Evolutionary conservation across 2,329 filamentous ascomycete genomes (phyloP).

Genomic region (Aspergillus floridensis): DNA sequence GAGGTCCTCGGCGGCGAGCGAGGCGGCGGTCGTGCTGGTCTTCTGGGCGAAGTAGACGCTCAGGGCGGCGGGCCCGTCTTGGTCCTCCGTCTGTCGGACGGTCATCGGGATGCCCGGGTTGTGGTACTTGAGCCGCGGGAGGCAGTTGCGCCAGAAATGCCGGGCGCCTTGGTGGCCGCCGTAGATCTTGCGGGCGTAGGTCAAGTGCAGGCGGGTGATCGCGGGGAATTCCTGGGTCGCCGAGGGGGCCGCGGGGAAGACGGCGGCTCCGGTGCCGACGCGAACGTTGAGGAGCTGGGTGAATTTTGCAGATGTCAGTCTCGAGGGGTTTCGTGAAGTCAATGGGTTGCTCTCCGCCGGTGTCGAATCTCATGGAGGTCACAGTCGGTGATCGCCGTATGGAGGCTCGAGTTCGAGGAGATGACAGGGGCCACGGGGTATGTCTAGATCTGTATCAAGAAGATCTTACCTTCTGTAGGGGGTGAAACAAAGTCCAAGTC

Average conservation of each 20-base stretch:
- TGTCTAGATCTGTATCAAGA: not conserved
- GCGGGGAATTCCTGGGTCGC: constrained; percentile 36
- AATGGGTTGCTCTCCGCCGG: not conserved
- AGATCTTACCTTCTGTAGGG: constrained; percentile 28
- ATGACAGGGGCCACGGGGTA: not conserved
- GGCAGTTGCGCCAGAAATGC: constrained; percentile 81
- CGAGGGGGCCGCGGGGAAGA: constrained; percentile 57
- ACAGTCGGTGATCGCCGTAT: not conserved
- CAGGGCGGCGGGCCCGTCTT: constrained; percentile 42
- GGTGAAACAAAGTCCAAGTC: constrained; percentile 10
- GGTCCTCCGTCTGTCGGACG: constrained; percentile 65
- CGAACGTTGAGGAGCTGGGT: constrained; percentile 69
- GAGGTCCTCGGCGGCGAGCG: constrained; percentile 21
- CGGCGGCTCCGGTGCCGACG: constrained; percentile 77
- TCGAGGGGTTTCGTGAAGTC: not conserved
- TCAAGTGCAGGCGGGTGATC: constrained; percentile 44
- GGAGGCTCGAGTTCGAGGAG: not conserved
- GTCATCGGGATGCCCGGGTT: constrained; percentile 84
- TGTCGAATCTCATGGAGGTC: not conserved
- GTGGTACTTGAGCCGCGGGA: constrained; percentile 88
- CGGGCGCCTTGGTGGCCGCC: constrained; percentile 52
- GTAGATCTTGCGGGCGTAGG: constrained; percentile 45
- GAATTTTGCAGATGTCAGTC: not conserved
- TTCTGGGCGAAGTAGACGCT: constrained; percentile 44
- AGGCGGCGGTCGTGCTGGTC: constrained; percentile 28